Evolutionary conservation across 208 protist species (phyloP), one percentile per base, ranked within the genome.

Genomic region (Balamuthia mandrillaris): DNA sequence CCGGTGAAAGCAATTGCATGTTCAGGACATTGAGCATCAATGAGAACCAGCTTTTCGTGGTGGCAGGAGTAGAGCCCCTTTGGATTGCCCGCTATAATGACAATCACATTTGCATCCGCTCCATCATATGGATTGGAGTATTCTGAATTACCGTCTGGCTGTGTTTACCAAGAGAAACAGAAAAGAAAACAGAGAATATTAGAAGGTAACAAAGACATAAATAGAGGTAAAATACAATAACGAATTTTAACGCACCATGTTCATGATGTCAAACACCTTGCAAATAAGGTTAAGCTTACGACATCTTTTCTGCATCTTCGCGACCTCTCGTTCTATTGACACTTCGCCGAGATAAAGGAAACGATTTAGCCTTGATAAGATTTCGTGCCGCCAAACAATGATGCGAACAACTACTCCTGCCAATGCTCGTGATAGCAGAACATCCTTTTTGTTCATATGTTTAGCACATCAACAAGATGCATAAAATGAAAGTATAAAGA

Each of bases 41-140:
- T 70, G 0, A 92, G 45, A n/a, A 92, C 77, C 14, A 92, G 24
- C 72, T 92, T 92, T 52, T 92, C 89, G 60, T 92, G 89, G 75
- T 92, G 89, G 14, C 84, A 86, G 33, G 87, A 88, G 7, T 87
- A 86, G 10, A 92, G 83, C 31, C 89, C 89, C 42, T 87, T 87
- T 24, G 89, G 89, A 29, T 91, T 92, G 51, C 89, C 89, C 2
- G 87, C 89, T 33, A 92, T 88, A 14, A 90, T 75, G 45, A 90
- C 78, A 0, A 87, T 86, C 18, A 90, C 82, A 39, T 72, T 74
- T 12, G 65, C 63, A 24, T 75, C 85, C 35, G 35, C 54, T 29
- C 65, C 68, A 37, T 86, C 83, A n/a, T 68, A 86, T 7, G 83
- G 83, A 61, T 78, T 86, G 4, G 83, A 37, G 29, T 86, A 86